Evolutionary conservation across 192 early-diverging fungal genomes (phyloP).

Genomic region (Backusella luteola): DNA sequence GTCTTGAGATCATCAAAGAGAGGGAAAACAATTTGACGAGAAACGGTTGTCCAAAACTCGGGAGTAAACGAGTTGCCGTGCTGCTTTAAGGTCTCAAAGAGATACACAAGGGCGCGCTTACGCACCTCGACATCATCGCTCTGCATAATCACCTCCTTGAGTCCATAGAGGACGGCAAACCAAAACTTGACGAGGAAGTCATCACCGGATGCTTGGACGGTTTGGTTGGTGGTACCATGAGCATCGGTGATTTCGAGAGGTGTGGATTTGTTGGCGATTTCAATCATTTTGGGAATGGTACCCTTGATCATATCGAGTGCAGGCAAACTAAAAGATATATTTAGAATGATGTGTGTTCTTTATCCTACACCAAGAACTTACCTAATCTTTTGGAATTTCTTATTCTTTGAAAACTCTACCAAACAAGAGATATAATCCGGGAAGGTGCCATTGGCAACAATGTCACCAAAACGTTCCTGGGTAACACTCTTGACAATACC

Average conservation of each 20-base stretch:
- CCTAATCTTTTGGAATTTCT: constrained; percentile 66
- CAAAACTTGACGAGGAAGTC: constrained; percentile 70
- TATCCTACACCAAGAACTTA: constrained; percentile 12
- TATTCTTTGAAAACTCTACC: constrained; percentile 69
- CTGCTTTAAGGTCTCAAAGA: constrained; percentile 81
- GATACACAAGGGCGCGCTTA: constrained; percentile 76
- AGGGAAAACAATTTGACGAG: constrained; percentile 83
- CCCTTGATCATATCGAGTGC: constrained; percentile 41
- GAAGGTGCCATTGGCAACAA: constrained; percentile 59
- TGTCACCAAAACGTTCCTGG: constrained; percentile 61
- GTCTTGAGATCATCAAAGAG: constrained; percentile 86
- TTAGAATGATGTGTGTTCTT: not conserved
- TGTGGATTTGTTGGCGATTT: constrained; percentile 23
- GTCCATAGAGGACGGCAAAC: constrained; percentile 87
- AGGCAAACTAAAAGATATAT: constrained; percentile 24
- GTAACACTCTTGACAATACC: constrained; percentile 61
- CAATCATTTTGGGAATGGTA: constrained; percentile 36
- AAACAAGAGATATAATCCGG: constrained; percentile 56
- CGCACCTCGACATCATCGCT: constrained; percentile 90
- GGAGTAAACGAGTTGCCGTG: constrained; percentile 73
- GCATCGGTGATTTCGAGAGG: constrained; percentile 31
- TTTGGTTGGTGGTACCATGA: constrained; percentile 13
- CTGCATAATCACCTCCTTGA: constrained; percentile 89
- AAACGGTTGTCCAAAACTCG: constrained; percentile 80
- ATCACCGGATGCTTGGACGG: constrained; percentile 40